Evolutionary conservation across 805 yeast species (phyloP), one percentile per base, ranked within the genome.

Genomic region (Candida nitratophila): DNA sequence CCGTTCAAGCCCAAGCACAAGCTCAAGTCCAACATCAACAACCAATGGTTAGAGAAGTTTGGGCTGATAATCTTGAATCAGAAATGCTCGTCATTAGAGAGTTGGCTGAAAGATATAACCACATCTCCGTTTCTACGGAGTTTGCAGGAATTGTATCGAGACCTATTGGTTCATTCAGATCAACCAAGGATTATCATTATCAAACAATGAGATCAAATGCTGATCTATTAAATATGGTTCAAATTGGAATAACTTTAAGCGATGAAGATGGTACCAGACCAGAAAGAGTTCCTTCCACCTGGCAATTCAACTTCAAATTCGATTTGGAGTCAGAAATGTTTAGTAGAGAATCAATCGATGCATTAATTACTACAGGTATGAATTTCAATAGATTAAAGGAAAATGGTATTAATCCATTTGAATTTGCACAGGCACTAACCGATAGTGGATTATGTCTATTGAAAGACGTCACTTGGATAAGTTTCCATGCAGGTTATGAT

Each of bases 131-230:
- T 46, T 90, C 89, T 53, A 89, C 95, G 39, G 98, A 93, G 62
- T 89, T 93, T 59, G 96, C 96, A 0, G 99, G 99, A 0, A 86
- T 95, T 20, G 83, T 91, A 24, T 96, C 96, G 2, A 77, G 99
- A 54, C 99, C 99, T 15, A 86, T 93, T 47, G 99, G 99, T 17
- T 79, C 86, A 17, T 93, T 93, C 65, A 79, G 87, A 54, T 81
- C 93, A 2, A 86, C 93, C 15, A 74, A 84, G 21, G 98, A 93
- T 62, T 93, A 89, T 64, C 98, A 93, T 63, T 93, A 91, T 60
- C 99, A 93, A 64, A 91, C 98, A 0, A 74, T 93, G 65, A 76
- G 99, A 57, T 74, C 95, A 10, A 93, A 93, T 61, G 86, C 93
- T 3, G 99, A 93, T 63, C 71, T 93, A 44, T 66, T 90, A 52